A percentile compares a stretch with the other conserved stretches of the same genome.
These are phyloP conservation scores for Candida vaughaniae DNA, from an alignment of 805 yeast genomes.

Conservation along the genomic window DNA sequence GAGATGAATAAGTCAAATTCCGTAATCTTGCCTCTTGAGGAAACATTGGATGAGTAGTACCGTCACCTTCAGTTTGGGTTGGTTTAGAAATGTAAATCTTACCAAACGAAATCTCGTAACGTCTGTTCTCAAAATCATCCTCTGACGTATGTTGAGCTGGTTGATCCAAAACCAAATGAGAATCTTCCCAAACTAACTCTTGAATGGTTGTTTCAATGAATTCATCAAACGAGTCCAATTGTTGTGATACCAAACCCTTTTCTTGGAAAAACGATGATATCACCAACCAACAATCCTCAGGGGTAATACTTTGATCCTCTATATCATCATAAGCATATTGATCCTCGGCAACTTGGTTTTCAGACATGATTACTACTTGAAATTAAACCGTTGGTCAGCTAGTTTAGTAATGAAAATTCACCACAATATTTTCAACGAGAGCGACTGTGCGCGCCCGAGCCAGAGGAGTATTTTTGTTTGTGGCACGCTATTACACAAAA, in stretches of 20 bases:
- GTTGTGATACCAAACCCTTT: conserved; percentile 96
- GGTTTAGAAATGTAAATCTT: conserved; percentile 96
- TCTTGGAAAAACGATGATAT: conserved; percentile 94
- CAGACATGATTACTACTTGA: conserved; percentile 10
- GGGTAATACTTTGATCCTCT: conserved; percentile 66
- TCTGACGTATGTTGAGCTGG: conserved; percentile 97
- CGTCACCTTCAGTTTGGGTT: conserved; percentile 98
- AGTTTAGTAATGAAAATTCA: conserved; percentile 3
- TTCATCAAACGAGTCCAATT: conserved; percentile 96
- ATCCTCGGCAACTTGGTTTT: conserved; percentile 37
- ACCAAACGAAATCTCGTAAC: conserved; percentile 97
- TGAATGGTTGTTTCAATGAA: conserved; percentile 95
- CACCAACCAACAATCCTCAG: conserved; percentile 99
- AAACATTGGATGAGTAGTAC: conserved; percentile 97
- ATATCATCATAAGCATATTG: conserved; percentile 74
- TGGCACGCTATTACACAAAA: conserved; percentile 2
- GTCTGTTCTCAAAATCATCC: conserved; percentile 82
- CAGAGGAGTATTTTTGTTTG: neutral
- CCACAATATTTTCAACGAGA: conserved; percentile 6
- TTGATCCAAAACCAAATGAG: conserved; percentile 90
- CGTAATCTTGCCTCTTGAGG: conserved; percentile 98
- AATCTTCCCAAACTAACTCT: conserved; percentile 94
- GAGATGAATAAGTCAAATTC: conserved; percentile 94
- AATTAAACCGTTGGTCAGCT: too few relatives aligned
- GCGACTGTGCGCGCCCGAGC: conserved; percentile 1